Base-by-base conservation (phyloP, 2,329 filamentous ascomycete species). In the Penicillium brasilianum region DNA sequence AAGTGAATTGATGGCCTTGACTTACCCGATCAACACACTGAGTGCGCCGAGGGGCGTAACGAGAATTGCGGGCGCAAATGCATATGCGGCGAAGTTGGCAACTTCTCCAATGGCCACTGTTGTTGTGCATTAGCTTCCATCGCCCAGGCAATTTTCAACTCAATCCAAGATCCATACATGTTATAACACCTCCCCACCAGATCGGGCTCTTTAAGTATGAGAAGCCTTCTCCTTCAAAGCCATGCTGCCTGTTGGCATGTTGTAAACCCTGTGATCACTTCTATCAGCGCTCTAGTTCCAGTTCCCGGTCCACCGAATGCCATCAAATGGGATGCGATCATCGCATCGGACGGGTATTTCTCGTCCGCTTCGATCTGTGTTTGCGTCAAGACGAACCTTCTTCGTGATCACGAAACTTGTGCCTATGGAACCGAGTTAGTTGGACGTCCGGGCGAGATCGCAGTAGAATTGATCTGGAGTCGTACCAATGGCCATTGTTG, bases 391-490 rank as follows among this genome's bases (percentile, higher is more conserved):
- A 76, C 80, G 77, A 81, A 95, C 91, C 86, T 97, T 98, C 82
- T 99, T 99, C 51, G 96, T 99, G 73, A 99, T 97, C 69, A 99
- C 94, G 78, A 99, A 99, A 85, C 93, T 97, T 55, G 92, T 93
- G 74, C 93, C 92, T 95, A 70, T 37, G 32, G 22, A 28, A 39
- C 25, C 25, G 34, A 50, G n/a, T 64, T 71, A 61, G 69, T 51
- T 55, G 39, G 3, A 4, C 49, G 37, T 44, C 11, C 4, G 4
- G 34, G 55, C 16, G 16, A 7, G 18, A 14, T 20, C 18, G 34
- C 3, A 10, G 34, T 2, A 14, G 36, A n/a, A 36, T 36, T 36
- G 50, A 53, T 30, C 22, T 10, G 3, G 39, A 34, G 8, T 34
- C 57, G 41, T 76, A 79, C 78, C 78, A 61, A 82, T 82, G 51